Evolutionary conservation across 495 filamentous ascomycete genomes (phyloP), one percentile per base, ranked within the genome.

Genomic region (Lasiosphaeria ovina): DNA sequence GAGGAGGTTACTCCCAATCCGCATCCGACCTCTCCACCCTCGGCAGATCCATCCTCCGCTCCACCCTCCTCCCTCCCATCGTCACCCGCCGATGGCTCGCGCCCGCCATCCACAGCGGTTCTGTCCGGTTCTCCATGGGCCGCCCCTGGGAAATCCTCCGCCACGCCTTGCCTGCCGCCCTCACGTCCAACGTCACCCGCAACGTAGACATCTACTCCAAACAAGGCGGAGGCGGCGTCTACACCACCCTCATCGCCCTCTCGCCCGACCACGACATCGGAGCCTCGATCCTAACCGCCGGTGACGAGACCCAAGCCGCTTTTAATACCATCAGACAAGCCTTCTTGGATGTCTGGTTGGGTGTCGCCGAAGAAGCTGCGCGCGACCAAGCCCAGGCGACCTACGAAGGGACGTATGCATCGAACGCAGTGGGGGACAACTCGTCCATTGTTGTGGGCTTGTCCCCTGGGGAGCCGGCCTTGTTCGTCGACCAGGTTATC

Each of bases 91-190:
- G 68, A 38, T 87, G 81, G 84, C 61, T 88, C 40, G 81, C 83
- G 55, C 82, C 83, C 3, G 9, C 65, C 32, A 58, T 73, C 1
- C 75, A 80, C 63, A 81, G 81, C 3, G 72, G 79, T 3, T 67
- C 65, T n/a, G 56, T 76, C 0, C 59, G 60, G 6, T 54, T 69
- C 24, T 74, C 76, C 7, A 69, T 86, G 48, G 84, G 84, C 17
- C 72, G 78, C 0, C 84, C 85, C 1, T 86, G 83, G 83, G 85
- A 87, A 54, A 85, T 75, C 62, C 64, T 74, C 10, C 60, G 65
- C 3, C 9, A 36, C 4, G 34, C 38, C 33, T 34, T 55, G 16
- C 44, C 60, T 0, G 32, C 55, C 12, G 35, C 53, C 9, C 10
- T 57, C 6, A n/a, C 35, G 9, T 33, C 35, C 33, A 52, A 31